Evolutionary conservation across 805 yeast species (phyloP).

Genomic region (Kluyveromyces lactis): DNA sequence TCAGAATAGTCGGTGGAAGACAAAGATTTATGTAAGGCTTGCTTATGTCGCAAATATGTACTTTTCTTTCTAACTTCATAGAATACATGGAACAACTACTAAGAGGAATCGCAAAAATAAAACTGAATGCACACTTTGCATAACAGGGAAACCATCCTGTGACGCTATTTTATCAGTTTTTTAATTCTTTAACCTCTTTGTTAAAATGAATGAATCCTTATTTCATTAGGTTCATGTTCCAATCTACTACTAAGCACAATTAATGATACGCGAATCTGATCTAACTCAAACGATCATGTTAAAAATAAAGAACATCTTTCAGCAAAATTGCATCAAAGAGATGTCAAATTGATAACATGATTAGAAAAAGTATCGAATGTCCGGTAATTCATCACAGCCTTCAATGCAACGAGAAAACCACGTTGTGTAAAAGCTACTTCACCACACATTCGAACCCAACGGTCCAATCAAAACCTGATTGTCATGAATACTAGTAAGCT

Average conservation of each 20-base stretch:
- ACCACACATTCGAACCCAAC: too few relatives aligned
- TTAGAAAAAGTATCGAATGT: too few relatives aligned
- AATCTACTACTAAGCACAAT: neutral
- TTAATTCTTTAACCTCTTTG: neutral
- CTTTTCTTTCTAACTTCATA: constrained; percentile 7
- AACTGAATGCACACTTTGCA: too few relatives aligned
- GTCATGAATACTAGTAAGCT: too few relatives aligned
- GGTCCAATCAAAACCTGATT: too few relatives aligned
- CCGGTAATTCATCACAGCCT: too few relatives aligned
- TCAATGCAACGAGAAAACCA: too few relatives aligned
- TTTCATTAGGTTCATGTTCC: neutral
- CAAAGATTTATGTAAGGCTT: too few relatives aligned
- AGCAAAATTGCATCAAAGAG: neutral
- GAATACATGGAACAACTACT: constrained; percentile 4
- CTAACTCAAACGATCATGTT: too few relatives aligned
- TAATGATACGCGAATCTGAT: neutral
- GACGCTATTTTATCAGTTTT: too few relatives aligned
- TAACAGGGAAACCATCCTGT: too few relatives aligned
- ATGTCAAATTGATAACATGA: neutral
- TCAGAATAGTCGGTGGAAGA: neutral
- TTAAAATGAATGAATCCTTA: neutral
- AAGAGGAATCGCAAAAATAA: neutral
- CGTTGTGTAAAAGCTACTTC: too few relatives aligned
- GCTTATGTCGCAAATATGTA: constrained; percentile 2
- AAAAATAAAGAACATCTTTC: neutral